Evolutionary conservation across 257 asterid genomes (phyloP), one percentile per base, ranked within the genome.

Genomic region (Solanum sparsipilum): DNA sequence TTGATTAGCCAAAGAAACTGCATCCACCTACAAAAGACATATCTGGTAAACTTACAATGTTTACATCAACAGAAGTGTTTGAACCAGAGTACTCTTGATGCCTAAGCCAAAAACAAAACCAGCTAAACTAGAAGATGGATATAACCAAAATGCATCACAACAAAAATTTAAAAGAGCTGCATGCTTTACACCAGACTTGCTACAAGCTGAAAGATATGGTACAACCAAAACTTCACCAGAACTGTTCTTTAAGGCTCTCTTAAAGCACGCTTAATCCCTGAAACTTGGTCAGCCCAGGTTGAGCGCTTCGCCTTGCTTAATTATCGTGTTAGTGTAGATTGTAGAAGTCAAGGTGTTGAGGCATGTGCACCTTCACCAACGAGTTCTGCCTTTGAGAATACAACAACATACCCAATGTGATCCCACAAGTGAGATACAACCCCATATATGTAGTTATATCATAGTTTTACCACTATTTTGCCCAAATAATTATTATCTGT

Each of bases 21-120:
- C 99, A 90, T 97, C 99, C 73, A 97, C 95, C 99, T 97, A 92
- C 84, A 91, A 83, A 48, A 34, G 86, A 86, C 60, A 89, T 86
- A 84, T 65, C 82, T 65, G 41, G 88, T 90, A 87, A 87, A 73
- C 46, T 1, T 39, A 86, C 86, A 31, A 44, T 27, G 67, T 79
- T 9, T 79, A 79, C 84, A 79, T 23, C 38, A 63, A 36, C 79
- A 88, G 86, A 82, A 72, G 32, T 25, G 65, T 25, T 79, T 79
- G 84, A 27, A 13, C 58, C 18, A 11, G 63, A 44, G 86, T 25
- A 81, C 39, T 63, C 44, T 41, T 65, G 34, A 87, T 46, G 34
- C 15, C 46, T 31, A 78, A 87, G 86, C 68, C 74, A 38, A 31
- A 48, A 27, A 4, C 44, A 25, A 12, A 72, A 44, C 41, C 72